Base-by-base conservation (phyloP, 768 basidiomycete genomes). In the Austroboletus festivus region DNA sequence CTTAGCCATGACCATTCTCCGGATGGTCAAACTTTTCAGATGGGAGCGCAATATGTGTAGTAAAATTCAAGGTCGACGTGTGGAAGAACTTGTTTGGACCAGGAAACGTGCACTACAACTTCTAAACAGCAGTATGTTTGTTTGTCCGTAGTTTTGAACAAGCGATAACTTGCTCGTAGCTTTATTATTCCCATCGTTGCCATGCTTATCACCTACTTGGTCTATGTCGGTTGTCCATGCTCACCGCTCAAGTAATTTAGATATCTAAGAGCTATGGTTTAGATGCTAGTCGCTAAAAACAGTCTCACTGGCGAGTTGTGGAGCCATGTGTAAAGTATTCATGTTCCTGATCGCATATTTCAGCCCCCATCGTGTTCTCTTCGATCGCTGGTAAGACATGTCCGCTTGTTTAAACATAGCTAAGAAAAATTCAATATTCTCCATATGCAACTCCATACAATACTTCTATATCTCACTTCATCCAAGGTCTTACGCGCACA, bases 1-100 rank as follows among this genome's bases (percentile, higher is more conserved):
- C 13, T 20, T 9, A 81, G 81, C 70, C 8, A 70, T 82, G 59
- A 76, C 74, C 45, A 74, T 80, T 20, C 64, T 84, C 18, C 75
- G 83, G 13, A 85, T 85, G 79, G 71, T 86, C 60, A 87, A 88
- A 62, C 68, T 87, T 34, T 86, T 89, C 54, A 85, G 75, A 13
- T 78, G 86, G 76, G 76, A 83, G 72, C 73, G 75, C 51, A 74
- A 78, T 42, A 76, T 84, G 58, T 68, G 74, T n/a, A 60, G 73
- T 13, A 71, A 71, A 43, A 69, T 90, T 38, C 67, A 72, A 16
- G 74, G 73, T 24, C 78, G 77, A 57, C 76, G 86, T 47, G 76
- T 81, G 34, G 75, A 76, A 11, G 88, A 90, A 61, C 65, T 90
- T 19, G 48, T 55, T 1, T 75, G 72, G 63, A 67, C 83, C 42